These are phyloP conservation scores for Sporobolomyces pararoseus DNA, from an alignment of 768 basidiomycete genomes.

Conservation along the genomic window DNA sequence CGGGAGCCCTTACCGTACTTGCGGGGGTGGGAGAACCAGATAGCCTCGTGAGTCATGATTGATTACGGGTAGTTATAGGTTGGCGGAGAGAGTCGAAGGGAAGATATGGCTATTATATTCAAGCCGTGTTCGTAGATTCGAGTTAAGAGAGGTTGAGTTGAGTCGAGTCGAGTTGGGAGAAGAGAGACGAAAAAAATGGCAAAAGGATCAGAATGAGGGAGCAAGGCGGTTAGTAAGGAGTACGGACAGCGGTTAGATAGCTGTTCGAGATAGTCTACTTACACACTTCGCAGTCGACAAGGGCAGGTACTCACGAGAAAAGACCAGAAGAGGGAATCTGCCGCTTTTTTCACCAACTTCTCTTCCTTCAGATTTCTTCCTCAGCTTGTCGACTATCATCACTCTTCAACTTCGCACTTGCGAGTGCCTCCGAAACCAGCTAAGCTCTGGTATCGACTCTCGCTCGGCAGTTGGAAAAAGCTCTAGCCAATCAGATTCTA, in stretches of 20 bases:
- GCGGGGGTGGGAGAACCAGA: slow-evolving; percentile 46
- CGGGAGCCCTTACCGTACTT: slow-evolving; percentile 47
- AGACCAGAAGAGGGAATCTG: neutral
- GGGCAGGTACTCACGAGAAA: neutral
- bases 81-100: slow-evolving; percentile 21
- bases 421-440: too few species aligned
- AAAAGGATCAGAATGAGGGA: neutral
- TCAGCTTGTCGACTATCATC: neutral
- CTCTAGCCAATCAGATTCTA: too few species aligned
- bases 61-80: neutral
- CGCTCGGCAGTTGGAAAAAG: too few species aligned
- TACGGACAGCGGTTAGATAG: too few species aligned
- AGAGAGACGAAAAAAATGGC: neutral
- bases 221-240: neutral
- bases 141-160: neutral
- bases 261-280: too few species aligned
- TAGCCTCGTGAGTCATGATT: slow-evolving; percentile 45
- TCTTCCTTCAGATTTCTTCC: neutral
- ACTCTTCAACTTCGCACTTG: neutral
- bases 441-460: too few species aligned
- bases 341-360: neutral
- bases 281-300: slow-evolving; percentile 20
- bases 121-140: neutral
- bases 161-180: neutral
- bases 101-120: slow-evolving; percentile 16